A percentile compares a stretch with the other conserved stretches of the same genome.
phyloP scores from a whole-genome alignment of 2,329 filamentous ascomycete species.

The Ploettnerulaceae sp. region DNA sequence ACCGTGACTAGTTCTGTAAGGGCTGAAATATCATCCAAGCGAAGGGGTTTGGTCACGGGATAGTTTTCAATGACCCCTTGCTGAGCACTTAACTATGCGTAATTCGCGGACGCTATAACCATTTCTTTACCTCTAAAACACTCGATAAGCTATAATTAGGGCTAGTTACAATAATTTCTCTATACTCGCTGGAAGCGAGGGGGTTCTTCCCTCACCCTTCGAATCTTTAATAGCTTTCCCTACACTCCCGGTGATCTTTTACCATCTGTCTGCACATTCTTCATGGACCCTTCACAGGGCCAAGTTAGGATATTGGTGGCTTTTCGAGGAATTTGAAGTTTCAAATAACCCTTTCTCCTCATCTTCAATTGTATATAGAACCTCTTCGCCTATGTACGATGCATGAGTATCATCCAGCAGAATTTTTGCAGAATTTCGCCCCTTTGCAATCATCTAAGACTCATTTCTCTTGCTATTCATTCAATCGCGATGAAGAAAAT shows the following conservation, averaged over 20 bases:
- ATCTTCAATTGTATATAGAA: not conserved
- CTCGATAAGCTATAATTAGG: no score
- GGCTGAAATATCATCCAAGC: no score
- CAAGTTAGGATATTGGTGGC: not conserved
- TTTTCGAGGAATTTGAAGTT: slow-evolving; percentile 1
- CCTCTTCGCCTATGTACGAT: not conserved
- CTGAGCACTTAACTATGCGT: no score
- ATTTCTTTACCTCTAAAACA: no score
- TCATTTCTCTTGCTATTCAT: not conserved
- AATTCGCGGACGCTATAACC: no score
- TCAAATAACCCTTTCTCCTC: not conserved
- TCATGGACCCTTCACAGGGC: no score
- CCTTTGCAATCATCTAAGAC: not conserved
- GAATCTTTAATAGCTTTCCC: not conserved
- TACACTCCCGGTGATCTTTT: not conserved
- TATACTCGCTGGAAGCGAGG: no score
- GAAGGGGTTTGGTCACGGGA: no score
- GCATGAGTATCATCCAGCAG: not conserved
- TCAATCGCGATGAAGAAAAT: slow-evolving; percentile 9
- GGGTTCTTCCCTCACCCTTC: not conserved
- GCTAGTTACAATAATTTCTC: no score
- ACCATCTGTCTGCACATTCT: not conserved
- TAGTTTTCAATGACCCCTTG: no score
- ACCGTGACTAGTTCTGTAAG: no score
- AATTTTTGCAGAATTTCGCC: not conserved